Evolutionary conservation across 352 stramenopile species (phyloP), one percentile per base, ranked within the genome.

Genomic region (Phytopythium kandeliae): DNA sequence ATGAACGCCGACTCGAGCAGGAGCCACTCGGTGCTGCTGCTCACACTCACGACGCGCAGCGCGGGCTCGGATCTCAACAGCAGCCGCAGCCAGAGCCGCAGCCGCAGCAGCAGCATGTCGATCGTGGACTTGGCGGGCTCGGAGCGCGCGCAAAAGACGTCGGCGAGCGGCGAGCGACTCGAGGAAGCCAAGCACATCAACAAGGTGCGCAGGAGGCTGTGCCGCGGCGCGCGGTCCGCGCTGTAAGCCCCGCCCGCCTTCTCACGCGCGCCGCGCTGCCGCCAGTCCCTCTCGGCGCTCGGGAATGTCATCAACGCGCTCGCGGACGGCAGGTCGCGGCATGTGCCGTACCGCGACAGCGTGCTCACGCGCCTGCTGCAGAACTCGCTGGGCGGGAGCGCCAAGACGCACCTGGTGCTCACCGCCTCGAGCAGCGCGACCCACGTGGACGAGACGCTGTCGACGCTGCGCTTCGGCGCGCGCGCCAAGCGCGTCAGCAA

Each of bases 361-460:
- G 96, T 96, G 49, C 67, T 97, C 33, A 97, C 89, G 11, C 77
- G 86, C 11, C 60, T 97, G 52, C 54, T 97, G 46, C 88, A 96
- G 59, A 70, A 75, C 12, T 95, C 82, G 0, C 64, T 97, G 0
- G 89, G 82, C 6, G 91, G 86, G 11, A 96, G 96, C 56, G 81
- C 84, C 22, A 89, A 90, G 49, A 96, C 86, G 19, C 73, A 95
- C 43, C 69, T 97, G 58, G 55, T 97, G 17, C 57, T 88, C 36
- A 85, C 76, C 22, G 80, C 70, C 38, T 81, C 78, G 6, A 63
- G 50, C 19, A 71, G 52, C 12, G 51, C 41, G 36, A 24, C 44
- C 2, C 68, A 89, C 36, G 22, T 66, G 2, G 67, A 89, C 11
- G 82, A 93, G 54, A 92, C 90, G 33, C 59, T 96, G 26, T 92